Evolutionary conservation across 768 basidiomycete species (phyloP).

Genomic region (Daedalea quercina): DNA sequence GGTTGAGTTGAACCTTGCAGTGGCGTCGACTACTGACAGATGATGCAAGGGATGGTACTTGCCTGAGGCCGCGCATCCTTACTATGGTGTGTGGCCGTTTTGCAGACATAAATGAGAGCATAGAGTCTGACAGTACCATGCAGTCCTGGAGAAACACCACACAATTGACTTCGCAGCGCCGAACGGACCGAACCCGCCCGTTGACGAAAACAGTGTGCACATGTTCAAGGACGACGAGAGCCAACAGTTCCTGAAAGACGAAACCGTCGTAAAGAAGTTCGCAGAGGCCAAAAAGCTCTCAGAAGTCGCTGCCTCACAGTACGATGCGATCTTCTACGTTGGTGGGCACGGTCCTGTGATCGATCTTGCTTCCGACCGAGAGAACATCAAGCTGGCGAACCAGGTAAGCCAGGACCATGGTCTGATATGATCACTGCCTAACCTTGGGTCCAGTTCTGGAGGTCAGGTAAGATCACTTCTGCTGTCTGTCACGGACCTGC

Average conservation of each 20-base stretch:
- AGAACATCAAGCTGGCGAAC: conserved; percentile 50
- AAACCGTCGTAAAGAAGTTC: conserved; percentile 42
- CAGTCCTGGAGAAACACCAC: conserved; percentile 29
- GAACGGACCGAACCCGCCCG: conserved; percentile 55
- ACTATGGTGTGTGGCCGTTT: conserved; percentile 18
- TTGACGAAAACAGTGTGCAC: conserved; percentile 52
- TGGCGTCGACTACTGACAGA: not conserved
- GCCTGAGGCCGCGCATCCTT: conserved; percentile 44
- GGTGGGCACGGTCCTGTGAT: conserved; percentile 78
- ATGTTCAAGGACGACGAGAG: conserved; percentile 43
- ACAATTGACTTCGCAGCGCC: conserved; percentile 40
- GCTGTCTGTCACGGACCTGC: conserved; percentile 82
- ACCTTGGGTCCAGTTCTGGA: conserved; percentile 48
- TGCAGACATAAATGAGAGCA: not conserved
- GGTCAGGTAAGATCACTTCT: conserved; percentile 53
- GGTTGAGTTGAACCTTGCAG: no score
- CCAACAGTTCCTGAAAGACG: conserved; percentile 54
- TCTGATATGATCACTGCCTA: not conserved
- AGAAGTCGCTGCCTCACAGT: conserved; percentile 52
- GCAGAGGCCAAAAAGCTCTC: conserved; percentile 51
- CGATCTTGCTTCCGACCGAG: conserved; percentile 54
- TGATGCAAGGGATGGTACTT: conserved; percentile 63
- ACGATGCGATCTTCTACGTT: conserved; percentile 71
- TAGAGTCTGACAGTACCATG: not conserved
- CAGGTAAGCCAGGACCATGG: conserved; percentile 28